Evolutionary conservation across 768 basidiomycete species (phyloP), one percentile per base, ranked within the genome.

Genomic region (Mrakia blollopis): DNA sequence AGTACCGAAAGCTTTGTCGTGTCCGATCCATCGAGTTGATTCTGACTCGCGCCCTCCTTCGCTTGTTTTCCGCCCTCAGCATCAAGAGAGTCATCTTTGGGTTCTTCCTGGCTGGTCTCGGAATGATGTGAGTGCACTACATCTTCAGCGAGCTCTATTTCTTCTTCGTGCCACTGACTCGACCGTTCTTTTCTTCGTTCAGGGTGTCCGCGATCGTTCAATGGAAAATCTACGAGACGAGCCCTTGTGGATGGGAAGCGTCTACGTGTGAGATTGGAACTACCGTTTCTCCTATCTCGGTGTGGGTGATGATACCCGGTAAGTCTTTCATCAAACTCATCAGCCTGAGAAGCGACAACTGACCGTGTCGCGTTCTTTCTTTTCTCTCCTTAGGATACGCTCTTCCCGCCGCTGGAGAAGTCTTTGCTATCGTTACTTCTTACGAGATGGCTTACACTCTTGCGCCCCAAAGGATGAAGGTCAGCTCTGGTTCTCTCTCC

Each of bases 401-500:
- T 14, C 69, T 83, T 32, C 82, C 83, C 14, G 83, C 82, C 32
- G 47, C 81, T 57, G 82, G 80, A 23, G 83, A 83, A 72, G n/a
- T 83, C 14, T 82, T 84, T 57, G 81, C 82, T 78, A 81, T 80
- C 77, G 81, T 84, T 47, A 82, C 83, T 5, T 79, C 80, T 0
- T 83, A 83, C 76, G 83, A 84, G 79, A 57, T 82, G 28, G 83
- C 83, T 32, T 83, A 83, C 78, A 82, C 82, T 44, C 78, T 81
- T 52, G 79, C 83, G 16, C 83, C 83, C 6, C 80, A 54, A 32
- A 57, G 75, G 18, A 76, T 76, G 75, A 76, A 76, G 57, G 74
- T 35, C 11, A 65, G 47, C 21, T 14, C 47, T 21, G n/a, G n/a
- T n/a, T n/a, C n/a, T 50, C 14, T 50, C 47, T 14, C 0, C 18